Conservation (phyloP, 257 asterid genomes). For the Schizonepeta tenuifolia region DNA sequence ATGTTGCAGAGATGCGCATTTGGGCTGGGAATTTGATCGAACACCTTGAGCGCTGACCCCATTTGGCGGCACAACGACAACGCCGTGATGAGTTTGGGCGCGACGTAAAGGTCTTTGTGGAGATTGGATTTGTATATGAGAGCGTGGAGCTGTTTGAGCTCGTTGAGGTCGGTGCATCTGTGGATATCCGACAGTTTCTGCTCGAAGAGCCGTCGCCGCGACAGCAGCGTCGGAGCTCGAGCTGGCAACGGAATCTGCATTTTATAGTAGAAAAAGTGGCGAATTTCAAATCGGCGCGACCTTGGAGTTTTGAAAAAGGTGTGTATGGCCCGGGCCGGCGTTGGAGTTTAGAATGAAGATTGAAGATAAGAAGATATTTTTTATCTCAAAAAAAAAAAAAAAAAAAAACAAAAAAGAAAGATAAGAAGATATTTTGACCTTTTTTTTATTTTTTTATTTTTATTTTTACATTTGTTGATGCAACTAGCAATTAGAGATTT, state of each 20-base stretch:
- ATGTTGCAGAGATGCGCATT: conserved; percentile 58
- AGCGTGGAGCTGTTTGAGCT: conserved; percentile 66
- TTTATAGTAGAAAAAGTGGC: conserved; percentile 7
- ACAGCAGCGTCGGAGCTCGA: conserved; percentile 68
- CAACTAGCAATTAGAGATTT: too few relatives aligned
- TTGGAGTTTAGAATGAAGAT: neutral
- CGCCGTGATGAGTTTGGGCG: conserved; percentile 70
- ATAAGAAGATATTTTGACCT: too few relatives aligned
- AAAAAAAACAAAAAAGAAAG: too few relatives aligned
- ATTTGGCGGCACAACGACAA: conserved; percentile 60
- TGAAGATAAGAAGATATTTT: conserved; percentile 29
- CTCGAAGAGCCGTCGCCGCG: conserved; percentile 65
- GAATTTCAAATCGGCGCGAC: conserved; percentile 22
- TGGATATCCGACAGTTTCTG: conserved; percentile 64
- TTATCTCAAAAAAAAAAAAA: too few relatives aligned
- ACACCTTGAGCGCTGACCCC: conserved; percentile 54
- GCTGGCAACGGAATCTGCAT: conserved; percentile 64
- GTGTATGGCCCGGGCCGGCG: conserved; percentile 8
- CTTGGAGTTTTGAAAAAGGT: conserved; percentile 1
- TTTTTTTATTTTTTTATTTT: too few relatives aligned
- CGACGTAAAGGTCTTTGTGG: conserved; percentile 58
- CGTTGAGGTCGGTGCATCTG: conserved; percentile 62
- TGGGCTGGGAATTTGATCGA: conserved; percentile 54
- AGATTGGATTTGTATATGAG: conserved; percentile 68
- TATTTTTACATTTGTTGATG: too few relatives aligned